These are phyloP conservation scores for Sporothrix phasma DNA, from an alignment of 2,329 filamentous ascomycete species.

Conservation along the genomic window DNA sequence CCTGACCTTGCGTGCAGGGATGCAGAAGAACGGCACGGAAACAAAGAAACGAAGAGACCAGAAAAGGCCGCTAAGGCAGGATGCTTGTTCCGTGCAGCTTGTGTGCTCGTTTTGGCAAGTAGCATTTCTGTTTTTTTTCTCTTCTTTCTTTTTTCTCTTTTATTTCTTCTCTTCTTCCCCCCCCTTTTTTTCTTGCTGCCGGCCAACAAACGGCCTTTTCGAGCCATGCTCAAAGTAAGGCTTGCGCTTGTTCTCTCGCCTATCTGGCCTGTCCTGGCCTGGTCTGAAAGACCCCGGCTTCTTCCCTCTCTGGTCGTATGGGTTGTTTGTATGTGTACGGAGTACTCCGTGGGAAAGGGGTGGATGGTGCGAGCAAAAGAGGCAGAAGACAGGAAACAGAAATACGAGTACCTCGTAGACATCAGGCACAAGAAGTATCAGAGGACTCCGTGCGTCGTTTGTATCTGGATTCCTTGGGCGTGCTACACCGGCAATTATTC, in stretches of 20 bases:
- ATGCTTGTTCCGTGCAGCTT: not conserved
- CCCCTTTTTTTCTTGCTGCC: too few species aligned
- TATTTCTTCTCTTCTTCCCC: too few species aligned
- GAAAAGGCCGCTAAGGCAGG: not conserved
- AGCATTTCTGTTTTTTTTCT: not conserved
- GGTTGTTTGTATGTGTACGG: too few species aligned
- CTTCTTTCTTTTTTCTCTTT: not conserved
- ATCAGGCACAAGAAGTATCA: not conserved
- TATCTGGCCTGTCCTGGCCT: slow-evolving; percentile 1
- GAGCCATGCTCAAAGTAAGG: not conserved
- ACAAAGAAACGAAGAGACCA: not conserved
- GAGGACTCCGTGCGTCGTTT: too few species aligned
- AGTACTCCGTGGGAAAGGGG: too few species aligned
- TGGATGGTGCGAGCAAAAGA: not conserved
- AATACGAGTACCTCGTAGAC: not conserved
- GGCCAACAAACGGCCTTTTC: slow-evolving; percentile 4
- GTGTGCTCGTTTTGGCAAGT: not conserved
- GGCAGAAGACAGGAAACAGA: not conserved
- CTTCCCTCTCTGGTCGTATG: not conserved
- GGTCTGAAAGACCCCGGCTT: not conserved
- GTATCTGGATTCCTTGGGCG: not conserved
- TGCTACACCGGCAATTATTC: not conserved
- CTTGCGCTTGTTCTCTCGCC: not conserved
- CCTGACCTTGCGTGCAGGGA: not conserved
- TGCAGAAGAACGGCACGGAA: not conserved